Evolutionary conservation across 352 stramenopile species (phyloP), one percentile per base, ranked within the genome.

Genomic region (Phytophthora syringae): DNA sequence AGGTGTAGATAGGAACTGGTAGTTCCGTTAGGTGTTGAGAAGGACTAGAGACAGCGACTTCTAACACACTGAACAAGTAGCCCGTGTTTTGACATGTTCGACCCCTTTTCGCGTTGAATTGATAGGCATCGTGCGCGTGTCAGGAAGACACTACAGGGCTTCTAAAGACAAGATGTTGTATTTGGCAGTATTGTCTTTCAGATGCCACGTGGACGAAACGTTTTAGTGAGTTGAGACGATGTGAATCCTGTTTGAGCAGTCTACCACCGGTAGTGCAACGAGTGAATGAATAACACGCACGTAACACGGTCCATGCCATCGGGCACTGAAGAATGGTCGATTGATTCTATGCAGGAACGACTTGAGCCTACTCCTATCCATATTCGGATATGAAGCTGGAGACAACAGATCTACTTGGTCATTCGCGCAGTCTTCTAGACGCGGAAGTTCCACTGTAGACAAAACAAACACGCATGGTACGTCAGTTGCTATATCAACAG

Each of bases 401-500:
- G 39, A 45, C 18, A 25, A n/a, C 36, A 43, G 15, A 21, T 43
- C 36, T 21, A 20, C 15, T 43, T 10, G 15, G 5, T 56, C 5
- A 57, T 36, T 16, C 22, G 24, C 12, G 52, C 34, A 6, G 9
- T 25, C 21, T 28, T 72, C 66, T 84, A 90, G 39, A 88, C 80
- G 48, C 82, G 79, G 59, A 89, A 90, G 74, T 89, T 90, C 82
- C 82, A 90, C 79, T 88, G 61, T 40, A 52, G 48, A 45, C 42
- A 63, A 54, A 52, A 24, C 32, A 70, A 40, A 49, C 49, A 69
- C 24, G 0, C 40, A 13, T 47, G n/a, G 10, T 21, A 1, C 18
- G 15, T 43, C n/a, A 43, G 36, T 43, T 22, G 34, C 34, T 4
- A 43, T 22, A 24, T 27, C 10, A 47, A 9, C 6, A 25, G 13